A percentile compares a stretch with the other conserved stretches of the same genome.
Evolutionary conservation across 1,139 yeast species (phyloP).

Genomic region (Suhomyces anneliseae): DNA sequence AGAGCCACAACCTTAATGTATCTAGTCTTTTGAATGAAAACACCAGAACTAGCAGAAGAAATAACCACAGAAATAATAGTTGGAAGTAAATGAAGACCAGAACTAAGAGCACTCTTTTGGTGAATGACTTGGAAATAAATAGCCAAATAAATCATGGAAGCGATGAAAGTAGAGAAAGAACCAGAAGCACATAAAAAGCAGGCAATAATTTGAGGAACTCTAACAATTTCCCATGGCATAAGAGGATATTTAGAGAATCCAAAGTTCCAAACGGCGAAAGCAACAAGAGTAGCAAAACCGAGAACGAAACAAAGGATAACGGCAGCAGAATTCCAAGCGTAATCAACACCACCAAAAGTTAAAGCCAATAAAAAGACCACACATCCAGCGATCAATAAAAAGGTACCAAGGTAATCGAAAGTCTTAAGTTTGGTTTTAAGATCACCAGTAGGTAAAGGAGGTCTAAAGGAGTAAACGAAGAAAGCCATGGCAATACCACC

Average conservation of each 20-base stretch:
- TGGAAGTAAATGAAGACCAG: slow-evolving; percentile 42
- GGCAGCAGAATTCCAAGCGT: slow-evolving; percentile 54
- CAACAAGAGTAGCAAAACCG: slow-evolving; percentile 45
- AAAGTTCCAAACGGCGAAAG: slow-evolving; percentile 52
- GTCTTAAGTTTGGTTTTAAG: slow-evolving; percentile 36
- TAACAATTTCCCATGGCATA: slow-evolving; percentile 42
- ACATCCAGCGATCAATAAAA: slow-evolving; percentile 39
- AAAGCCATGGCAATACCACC: slow-evolving; percentile 56
- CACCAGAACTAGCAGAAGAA: slow-evolving; percentile 30
- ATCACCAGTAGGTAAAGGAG: slow-evolving; percentile 49
- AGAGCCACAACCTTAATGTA: slow-evolving; percentile 33
- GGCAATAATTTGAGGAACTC: slow-evolving; percentile 18
- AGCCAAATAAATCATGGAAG: slow-evolving; percentile 12
- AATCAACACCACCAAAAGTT: slow-evolving; percentile 52
- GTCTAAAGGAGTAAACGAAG: slow-evolving; percentile 51
- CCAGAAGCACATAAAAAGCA: slow-evolving; percentile 21
- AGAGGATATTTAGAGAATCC: slow-evolving; percentile 44
- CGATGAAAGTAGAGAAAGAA: slow-evolving; percentile 11
- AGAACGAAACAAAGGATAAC: slow-evolving; percentile 54
- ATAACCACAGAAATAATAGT: slow-evolving; percentile 36
- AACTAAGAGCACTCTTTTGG: slow-evolving; percentile 33
- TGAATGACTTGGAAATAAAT: slow-evolving; percentile 42
- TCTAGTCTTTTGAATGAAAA: slow-evolving; percentile 29
- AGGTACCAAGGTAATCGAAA: slow-evolving; percentile 50
- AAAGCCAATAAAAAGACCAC: slow-evolving; percentile 49